Evolutionary conservation across 495 filamentous ascomycete genomes (phyloP).

Genomic region (Delitschia confertaspora): DNA sequence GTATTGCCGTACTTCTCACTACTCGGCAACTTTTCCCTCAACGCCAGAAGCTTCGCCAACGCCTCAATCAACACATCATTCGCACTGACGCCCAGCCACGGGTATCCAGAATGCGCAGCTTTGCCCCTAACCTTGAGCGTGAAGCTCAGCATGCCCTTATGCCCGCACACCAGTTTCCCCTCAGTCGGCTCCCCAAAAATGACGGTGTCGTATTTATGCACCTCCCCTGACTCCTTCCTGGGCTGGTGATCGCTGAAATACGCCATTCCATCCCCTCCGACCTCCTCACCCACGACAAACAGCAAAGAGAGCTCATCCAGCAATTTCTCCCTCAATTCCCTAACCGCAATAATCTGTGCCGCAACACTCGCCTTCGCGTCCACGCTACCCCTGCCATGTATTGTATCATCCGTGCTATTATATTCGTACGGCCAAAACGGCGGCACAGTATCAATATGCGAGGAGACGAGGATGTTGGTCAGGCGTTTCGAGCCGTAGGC

Average conservation of each 20-base stretch:
- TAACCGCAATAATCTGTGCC: conserved; percentile 57
- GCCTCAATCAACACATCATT: conserved; percentile 65
- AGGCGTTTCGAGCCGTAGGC: conserved; percentile 55
- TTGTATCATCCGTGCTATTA: conserved; percentile 30
- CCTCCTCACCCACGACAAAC: conserved; percentile 87
- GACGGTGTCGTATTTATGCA: conserved; percentile 55
- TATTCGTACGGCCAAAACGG: conserved; percentile 60
- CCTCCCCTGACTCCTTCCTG: conserved; percentile 36
- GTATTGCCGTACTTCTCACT: conserved; percentile 73
- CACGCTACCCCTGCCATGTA: conserved; percentile 72
- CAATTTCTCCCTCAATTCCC: conserved; percentile 41
- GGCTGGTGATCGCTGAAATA: conserved; percentile 43
- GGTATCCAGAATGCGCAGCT: conserved; percentile 84
- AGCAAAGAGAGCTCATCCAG: conserved; percentile 54
- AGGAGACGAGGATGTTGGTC: conserved; percentile 62
- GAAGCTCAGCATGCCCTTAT: conserved; percentile 72
- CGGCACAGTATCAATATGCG: conserved; percentile 62
- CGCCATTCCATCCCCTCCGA: conserved; percentile 75
- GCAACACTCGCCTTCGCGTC: conserved; percentile 89
- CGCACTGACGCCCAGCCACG: conserved; percentile 71
- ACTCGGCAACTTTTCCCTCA: conserved; percentile 55
- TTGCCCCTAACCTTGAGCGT: conserved; percentile 58
- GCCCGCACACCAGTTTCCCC: conserved; percentile 72
- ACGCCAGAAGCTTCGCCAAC: conserved; percentile 50
- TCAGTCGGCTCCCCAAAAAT: conserved; percentile 94